phyloP scores from a whole-genome alignment of 2,329 filamentous ascomycete genomes.

The Xylariaceae sp. region DNA sequence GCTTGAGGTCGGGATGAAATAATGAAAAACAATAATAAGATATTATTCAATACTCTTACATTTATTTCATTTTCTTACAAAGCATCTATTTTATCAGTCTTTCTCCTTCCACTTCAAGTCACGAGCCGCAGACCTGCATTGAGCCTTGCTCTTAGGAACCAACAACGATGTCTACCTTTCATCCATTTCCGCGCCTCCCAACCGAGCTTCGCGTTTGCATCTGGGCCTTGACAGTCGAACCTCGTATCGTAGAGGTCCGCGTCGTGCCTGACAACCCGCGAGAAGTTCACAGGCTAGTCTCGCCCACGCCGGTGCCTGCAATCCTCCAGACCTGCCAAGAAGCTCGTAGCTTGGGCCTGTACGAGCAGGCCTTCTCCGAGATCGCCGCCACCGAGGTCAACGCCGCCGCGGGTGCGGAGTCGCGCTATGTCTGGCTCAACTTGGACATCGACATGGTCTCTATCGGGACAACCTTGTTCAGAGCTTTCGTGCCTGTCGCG shows the following conservation, averaged over 20 bases:
- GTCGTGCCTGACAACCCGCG: constrained; percentile 1
- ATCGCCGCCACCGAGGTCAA: constrained; percentile 1
- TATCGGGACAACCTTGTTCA: constrained; percentile 10
- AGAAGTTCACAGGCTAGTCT: constrained; percentile 4
- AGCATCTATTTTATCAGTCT: background rate
- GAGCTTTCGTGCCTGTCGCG: constrained; percentile 7
- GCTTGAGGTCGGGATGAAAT: too few relatives aligned
- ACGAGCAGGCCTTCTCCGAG: constrained; percentile 18
- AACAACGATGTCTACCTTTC: constrained; percentile 16
- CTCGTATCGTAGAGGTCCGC: constrained; percentile 20
- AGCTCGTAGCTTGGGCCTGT: constrained; percentile 18
- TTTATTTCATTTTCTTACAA: too few relatives aligned
- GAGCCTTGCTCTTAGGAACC: constrained; percentile 6
- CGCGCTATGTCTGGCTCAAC: constrained; percentile 25
- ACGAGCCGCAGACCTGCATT: background rate
- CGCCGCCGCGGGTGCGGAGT: constrained; percentile 1
- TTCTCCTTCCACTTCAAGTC: constrained; percentile 5
- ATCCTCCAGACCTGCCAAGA: constrained; percentile 23
- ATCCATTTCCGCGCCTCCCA: constrained; percentile 15
- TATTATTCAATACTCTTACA: too few relatives aligned
- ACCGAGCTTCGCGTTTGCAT: constrained; percentile 13
- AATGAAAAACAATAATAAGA: too few relatives aligned
- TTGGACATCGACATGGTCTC: constrained; percentile 25
- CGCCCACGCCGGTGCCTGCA: constrained; percentile 19
- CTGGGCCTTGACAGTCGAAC: constrained; percentile 14